A percentile compares a stretch with the other conserved stretches of the same genome.
Conservation (phyloP, 257 asterid species). For the Fraxinus americana region DNA sequence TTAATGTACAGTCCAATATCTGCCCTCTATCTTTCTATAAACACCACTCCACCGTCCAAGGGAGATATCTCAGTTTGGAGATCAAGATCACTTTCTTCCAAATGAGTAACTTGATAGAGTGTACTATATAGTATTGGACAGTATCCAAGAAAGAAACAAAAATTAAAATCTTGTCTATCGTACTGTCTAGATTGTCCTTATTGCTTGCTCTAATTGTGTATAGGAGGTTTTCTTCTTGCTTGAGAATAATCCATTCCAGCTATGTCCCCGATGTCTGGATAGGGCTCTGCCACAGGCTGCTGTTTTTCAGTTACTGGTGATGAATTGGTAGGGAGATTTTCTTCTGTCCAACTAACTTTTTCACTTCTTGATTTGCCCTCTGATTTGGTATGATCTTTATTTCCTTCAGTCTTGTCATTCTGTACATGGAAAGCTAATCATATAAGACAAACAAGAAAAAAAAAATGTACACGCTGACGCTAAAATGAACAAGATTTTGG, state of each 20-base stretch:
- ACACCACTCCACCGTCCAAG: too few relatives aligned
- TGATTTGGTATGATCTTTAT: constrained; percentile 25
- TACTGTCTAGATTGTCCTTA: not conserved
- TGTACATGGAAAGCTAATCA: constrained; percentile 28
- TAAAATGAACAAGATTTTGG: too few relatives aligned
- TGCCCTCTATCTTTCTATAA: not conserved
- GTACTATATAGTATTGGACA: too few relatives aligned
- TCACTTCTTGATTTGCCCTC: constrained; percentile 33
- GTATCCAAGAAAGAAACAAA: too few relatives aligned
- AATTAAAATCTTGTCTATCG: not conserved
- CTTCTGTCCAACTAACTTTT: constrained; percentile 22
- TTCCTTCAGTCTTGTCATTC: constrained; percentile 38
- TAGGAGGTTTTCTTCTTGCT: constrained; percentile 73
- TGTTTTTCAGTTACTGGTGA: constrained; percentile 23
- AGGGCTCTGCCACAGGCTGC: constrained; percentile 24
- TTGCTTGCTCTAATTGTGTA: constrained; percentile 53
- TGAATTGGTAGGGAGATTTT: constrained; percentile 9
- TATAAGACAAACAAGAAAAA: not conserved
- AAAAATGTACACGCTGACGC: not conserved
- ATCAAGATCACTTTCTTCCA: too few relatives aligned
- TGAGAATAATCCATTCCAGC: constrained; percentile 90
- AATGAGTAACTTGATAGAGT: too few relatives aligned
- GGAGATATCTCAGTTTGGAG: too few relatives aligned
- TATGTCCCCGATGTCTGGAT: constrained; percentile 61
- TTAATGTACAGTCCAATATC: not conserved